Base-by-base conservation (phyloP, 495 filamentous ascomycete genomes). In the Ramalina peruviana region DNA sequence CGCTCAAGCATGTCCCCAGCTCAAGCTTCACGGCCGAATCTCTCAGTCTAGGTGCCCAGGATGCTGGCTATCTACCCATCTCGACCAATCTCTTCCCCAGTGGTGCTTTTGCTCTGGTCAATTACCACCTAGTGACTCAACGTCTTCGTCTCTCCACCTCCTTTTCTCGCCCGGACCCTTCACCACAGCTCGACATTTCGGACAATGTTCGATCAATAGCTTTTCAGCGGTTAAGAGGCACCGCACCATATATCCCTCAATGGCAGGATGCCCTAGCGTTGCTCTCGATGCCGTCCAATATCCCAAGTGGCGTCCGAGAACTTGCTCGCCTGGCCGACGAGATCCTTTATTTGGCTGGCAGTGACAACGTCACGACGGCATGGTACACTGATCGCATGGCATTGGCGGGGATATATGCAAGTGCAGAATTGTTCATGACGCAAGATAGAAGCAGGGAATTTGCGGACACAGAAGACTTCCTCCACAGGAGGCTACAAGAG, bases 221-320 rank as follows among this genome's bases (percentile, higher is more conserved):
- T 36, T 74, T 88, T 71, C 80, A 81, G 63, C 60, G 92, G 46
- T 59, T 98, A 55, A 64, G 72, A 47, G 84, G 78, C 57, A 96
- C 96, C 63, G 60, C 56, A 19, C 71, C 76, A 3, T 69, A 95
- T 19, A 76, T 84, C 43, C 68, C 75, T 46, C 70, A 80, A 43
- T 94, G 85, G 87, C 85, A 90, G 67, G 87, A 90, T 84, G 92
- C 92, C 27, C 72, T 98, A 3, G 86, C 86, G 10, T 68, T 94
- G 49, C 90, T 96, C 82, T 85, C 92, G 9, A 77, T 86, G 36
- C 79, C 84, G 0, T 70, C 66, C 26, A 79, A 94, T 60, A 71
- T 94, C 48, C 82, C 87, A 0, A 58, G 78, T n/a, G 85, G 88
- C 1, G 60, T 96, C 2, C 69, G 71, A 7, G 90, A 96, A 66